These are phyloP conservation scores for Plenodomus lindquistii DNA, from an alignment of 2,329 filamentous ascomycete genomes.

Conservation along the genomic window DNA sequence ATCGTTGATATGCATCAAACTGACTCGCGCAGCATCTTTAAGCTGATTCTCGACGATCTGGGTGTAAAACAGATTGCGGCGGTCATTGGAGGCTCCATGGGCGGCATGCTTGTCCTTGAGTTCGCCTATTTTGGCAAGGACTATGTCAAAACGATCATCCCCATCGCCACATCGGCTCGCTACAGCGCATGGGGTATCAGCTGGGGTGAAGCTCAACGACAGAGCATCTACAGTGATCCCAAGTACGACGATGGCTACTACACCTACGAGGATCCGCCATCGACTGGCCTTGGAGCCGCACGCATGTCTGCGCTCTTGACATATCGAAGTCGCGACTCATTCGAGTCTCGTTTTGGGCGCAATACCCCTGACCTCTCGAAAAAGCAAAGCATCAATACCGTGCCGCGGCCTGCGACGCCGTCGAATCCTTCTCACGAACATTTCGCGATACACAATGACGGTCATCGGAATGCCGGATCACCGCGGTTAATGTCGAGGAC, in stretches of 20 bases:
- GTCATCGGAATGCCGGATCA: conserved; percentile 53
- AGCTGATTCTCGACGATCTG: conserved; percentile 76
- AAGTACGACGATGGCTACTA: conserved; percentile 99
- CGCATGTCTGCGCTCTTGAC: conserved; percentile 96
- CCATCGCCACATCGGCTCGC: conserved; percentile 81
- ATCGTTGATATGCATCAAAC: background rate
- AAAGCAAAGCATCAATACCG: conserved; percentile 78
- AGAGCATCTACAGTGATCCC: conserved; percentile 96
- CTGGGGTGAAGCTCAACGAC: conserved; percentile 85
- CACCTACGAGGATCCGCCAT: conserved; percentile 79
- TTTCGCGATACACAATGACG: conserved; percentile 58
- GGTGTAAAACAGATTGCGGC: conserved; percentile 78
- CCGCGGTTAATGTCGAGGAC: conserved; percentile 46
- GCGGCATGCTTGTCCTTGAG: conserved; percentile 88
- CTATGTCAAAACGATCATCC: conserved; percentile 78
- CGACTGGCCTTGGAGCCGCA: conserved; percentile 85
- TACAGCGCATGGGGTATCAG: conserved; percentile 91
- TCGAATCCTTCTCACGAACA: conserved; percentile 48
- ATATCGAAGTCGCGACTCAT: conserved; percentile 95
- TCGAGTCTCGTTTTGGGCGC: conserved; percentile 91
- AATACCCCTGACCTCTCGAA: conserved; percentile 87
- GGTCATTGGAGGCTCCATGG: conserved; percentile 82
- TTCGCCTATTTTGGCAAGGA: conserved; percentile 89
- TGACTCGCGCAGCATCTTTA: conserved; percentile 66
- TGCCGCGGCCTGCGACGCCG: conserved; percentile 53